Evolutionary conservation across 352 stramenopile species (phyloP), one percentile per base, ranked within the genome.

Genomic region (Pythium oligandrum): DNA sequence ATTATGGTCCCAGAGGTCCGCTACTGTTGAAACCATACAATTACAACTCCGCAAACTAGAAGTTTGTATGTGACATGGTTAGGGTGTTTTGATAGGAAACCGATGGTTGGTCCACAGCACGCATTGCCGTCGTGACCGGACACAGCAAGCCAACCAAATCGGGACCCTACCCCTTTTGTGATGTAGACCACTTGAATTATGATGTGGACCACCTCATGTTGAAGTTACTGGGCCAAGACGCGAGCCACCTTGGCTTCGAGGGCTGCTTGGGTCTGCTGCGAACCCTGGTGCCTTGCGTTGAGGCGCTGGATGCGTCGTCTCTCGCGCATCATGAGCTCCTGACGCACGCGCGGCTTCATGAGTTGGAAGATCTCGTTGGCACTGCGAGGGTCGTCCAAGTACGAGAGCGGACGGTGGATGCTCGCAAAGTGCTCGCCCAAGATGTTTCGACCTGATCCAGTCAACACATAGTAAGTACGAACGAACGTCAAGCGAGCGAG

Each of bases 371-470:
- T 51, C 39, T 49, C 46, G 3, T 46, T 49, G 2, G 56, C 42
- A 32, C 38, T 31, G 8, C 48, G 32, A 1, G 55, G 30, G 1
- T 40, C 34, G n/a, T 43, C 48, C 2, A 57, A 9, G 34, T 59
- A 71, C 32, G 34, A 49, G 4, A 73, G 47, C 6, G 60, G 57
- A 6, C 53, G 26, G 17, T 47, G 47, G 4, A 32, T 32, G 8
- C 55, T 37, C 2, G 64, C 56, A 44, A 61, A 73, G 31, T 49
- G 50, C 36, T 73, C 64, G 36, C 57, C 61, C 12, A 73, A 50
- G 2, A 73, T 37, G 35, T 73, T 73, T 26, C 17, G 17, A 26
- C 17, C 17, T 26, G 17, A 26, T 26, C 17, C 17, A 26, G 17
- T 26, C 17, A 26, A 26, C 17, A 26, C 17, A 26, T 0, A 26